Evolutionary conservation across 257 asterid species (phyloP).

Genomic region (Rubia yunnanensis): DNA sequence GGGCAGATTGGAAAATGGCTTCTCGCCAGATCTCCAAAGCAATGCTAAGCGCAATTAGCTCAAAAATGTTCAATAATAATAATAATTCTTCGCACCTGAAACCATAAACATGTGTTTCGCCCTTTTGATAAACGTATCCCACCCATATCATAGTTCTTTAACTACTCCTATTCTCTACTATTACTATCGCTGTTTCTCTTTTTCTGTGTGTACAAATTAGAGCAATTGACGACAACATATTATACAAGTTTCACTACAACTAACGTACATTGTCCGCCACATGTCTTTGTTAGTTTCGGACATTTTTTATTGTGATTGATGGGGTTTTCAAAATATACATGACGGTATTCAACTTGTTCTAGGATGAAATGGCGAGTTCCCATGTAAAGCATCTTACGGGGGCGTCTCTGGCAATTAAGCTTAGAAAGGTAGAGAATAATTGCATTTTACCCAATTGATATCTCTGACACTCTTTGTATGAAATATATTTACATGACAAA

Average conservation of each 20-base stretch:
- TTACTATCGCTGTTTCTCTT: too few species aligned
- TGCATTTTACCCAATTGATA: too few species aligned
- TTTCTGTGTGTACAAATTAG: background rate
- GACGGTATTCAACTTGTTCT: too few species aligned
- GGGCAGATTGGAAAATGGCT: slow-evolving; percentile 86
- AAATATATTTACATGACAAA: too few species aligned
- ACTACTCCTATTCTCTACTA: background rate
- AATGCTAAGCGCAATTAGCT: slow-evolving; percentile 67
- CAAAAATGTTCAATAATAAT: slow-evolving; percentile 50
- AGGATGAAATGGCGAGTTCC: too few species aligned
- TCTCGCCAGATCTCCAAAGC: slow-evolving; percentile 80
- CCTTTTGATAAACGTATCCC: background rate
- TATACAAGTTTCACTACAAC: background rate
- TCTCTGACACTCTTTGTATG: too few species aligned
- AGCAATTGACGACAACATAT: background rate
- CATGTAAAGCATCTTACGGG: too few species aligned
- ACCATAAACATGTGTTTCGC: slow-evolving; percentile 2
- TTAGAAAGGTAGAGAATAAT: too few species aligned
- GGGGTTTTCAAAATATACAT: too few species aligned
- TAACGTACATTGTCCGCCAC: background rate
- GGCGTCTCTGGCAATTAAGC: too few species aligned
- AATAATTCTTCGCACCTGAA: slow-evolving; percentile 29
- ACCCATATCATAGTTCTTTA: background rate
- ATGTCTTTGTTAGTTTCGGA: background rate
- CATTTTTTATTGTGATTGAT: too few species aligned